A percentile compares a stretch with the other conserved stretches of the same genome.
These are phyloP conservation scores for Amanita phalloides DNA, from an alignment of 768 basidiomycete species.

Conservation along the genomic window DNA sequence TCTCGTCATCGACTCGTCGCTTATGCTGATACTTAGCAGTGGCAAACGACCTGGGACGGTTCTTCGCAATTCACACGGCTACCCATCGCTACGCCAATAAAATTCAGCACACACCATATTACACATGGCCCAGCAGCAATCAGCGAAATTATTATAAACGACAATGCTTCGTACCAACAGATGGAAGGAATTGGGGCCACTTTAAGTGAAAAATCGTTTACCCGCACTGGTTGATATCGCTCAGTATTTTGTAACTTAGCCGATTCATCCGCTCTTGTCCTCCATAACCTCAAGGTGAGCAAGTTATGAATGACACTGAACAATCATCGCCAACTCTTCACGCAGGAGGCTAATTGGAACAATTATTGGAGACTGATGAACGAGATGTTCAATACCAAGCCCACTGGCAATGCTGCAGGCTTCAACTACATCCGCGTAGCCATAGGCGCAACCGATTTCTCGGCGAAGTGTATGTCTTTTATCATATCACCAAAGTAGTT, in stretches of 20 bases:
- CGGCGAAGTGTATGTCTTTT: slow-evolving; percentile 30
- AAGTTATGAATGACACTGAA: not conserved
- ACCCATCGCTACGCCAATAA: slow-evolving; percentile 38
- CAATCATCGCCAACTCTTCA: not conserved
- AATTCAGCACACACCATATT: slow-evolving; percentile 25
- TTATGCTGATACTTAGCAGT: slow-evolving; percentile 22
- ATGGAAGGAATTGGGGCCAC: slow-evolving; percentile 60
- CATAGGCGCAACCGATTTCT: slow-evolving; percentile 69
- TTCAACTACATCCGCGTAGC: slow-evolving; percentile 61
- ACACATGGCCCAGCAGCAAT: slow-evolving; percentile 43
- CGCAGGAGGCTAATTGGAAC: slow-evolving; percentile 35
- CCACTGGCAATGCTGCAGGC: slow-evolving; percentile 53
- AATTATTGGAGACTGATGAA: slow-evolving; percentile 52
- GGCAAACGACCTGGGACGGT: slow-evolving; percentile 50
- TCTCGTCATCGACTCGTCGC: not conserved
- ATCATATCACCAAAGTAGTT: not conserved
- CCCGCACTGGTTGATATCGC: not conserved
- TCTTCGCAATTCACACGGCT: slow-evolving; percentile 41
- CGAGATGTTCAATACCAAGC: slow-evolving; percentile 50
- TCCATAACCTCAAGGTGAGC: slow-evolving; percentile 57
- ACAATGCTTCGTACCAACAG: slow-evolving; percentile 41
- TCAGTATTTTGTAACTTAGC: slow-evolving; percentile 25
- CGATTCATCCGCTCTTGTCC: slow-evolving; percentile 54
- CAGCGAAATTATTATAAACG: slow-evolving; percentile 54
- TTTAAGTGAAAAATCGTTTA: slow-evolving; percentile 33